A percentile compares a stretch with the other conserved stretches of the same genome.
Evolutionary conservation across 2,329 filamentous ascomycete genomes (phyloP).

Genomic region (Botrytis aclada): DNA sequence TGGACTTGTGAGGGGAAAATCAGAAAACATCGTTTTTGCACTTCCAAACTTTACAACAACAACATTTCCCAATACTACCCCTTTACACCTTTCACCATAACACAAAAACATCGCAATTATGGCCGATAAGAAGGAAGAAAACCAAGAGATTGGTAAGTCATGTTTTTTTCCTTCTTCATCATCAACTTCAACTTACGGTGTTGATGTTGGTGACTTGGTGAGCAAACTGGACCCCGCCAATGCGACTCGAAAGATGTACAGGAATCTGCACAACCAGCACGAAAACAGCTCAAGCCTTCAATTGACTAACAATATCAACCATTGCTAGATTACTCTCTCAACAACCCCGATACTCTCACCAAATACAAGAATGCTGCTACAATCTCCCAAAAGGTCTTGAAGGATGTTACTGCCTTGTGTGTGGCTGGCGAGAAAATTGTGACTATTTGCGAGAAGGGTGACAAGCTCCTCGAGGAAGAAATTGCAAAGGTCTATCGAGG

Average conservation of each 20-base stretch:
- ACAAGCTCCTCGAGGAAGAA: conserved; percentile 92
- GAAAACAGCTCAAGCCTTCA: background rate
- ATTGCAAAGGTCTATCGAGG: conserved; percentile 95
- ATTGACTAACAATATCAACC: background rate
- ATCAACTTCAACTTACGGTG: conserved; percentile 28
- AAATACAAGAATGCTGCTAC: conserved; percentile 97
- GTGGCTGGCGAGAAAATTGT: conserved; percentile 89
- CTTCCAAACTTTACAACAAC: background rate
- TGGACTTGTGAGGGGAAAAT: background rate
- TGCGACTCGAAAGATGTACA: conserved; percentile 22
- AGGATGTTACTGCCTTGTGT: conserved; percentile 71
- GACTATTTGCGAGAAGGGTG: conserved; percentile 90
- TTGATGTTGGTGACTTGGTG: conserved; percentile 19
- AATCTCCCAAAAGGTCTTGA: conserved; percentile 94
- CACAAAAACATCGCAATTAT: conserved; percentile 33
- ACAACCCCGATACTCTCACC: conserved; percentile 90
- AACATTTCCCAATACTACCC: background rate
- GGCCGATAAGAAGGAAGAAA: conserved; percentile 43
- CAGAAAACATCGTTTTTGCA: background rate
- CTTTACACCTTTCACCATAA: background rate
- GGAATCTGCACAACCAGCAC: conserved; percentile 4
- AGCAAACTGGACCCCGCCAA: conserved; percentile 36
- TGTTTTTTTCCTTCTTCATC: conserved; percentile 25
- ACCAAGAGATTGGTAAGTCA: conserved; percentile 41
- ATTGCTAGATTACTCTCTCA: conserved; percentile 74